Conservation (phyloP, 345 rosid genomes). For the Gossypium bickii region DNA sequence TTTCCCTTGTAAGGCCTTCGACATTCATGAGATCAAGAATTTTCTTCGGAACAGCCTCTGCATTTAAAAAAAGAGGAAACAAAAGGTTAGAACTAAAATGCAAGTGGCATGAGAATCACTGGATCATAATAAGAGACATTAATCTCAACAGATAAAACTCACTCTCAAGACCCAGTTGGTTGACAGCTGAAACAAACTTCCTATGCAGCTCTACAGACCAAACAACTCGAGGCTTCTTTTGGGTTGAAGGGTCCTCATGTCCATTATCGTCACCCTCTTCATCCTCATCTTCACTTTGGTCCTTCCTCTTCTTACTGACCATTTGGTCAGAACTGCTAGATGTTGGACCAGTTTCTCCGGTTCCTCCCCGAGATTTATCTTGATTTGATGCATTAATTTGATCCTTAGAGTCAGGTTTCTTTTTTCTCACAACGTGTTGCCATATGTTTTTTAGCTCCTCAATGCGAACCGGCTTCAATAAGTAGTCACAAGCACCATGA, state of each 20-base stretch:
- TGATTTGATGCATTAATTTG: constrained; percentile 27
- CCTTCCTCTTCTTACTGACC: constrained; percentile 56
- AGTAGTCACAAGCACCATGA: constrained; percentile 88
- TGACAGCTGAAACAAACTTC: constrained; percentile 84
- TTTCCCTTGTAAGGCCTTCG: constrained; percentile 90
- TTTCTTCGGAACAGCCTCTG: constrained; percentile 96
- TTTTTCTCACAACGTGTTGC: constrained; percentile 76
- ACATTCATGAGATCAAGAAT: constrained; percentile 89
- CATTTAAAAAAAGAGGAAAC: constrained; percentile 13
- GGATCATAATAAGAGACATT: constrained; percentile 1
- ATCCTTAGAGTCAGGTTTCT: constrained; percentile 34
- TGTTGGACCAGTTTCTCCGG: constrained; percentile 32
- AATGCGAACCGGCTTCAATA: constrained; percentile 71
- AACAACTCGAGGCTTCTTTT: constrained; percentile 91
- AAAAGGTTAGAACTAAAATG: background rate
- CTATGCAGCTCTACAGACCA: constrained; percentile 82
- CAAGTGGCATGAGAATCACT: background rate
- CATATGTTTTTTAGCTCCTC: constrained; percentile 91
- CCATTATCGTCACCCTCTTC: constrained; percentile 60
- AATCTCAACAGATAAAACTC: constrained; percentile 29
- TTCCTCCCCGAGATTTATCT: constrained; percentile 22
- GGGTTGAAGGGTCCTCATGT: constrained; percentile 47
- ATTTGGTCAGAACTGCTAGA: constrained; percentile 34
- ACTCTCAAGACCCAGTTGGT: constrained; percentile 84
- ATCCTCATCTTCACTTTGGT: constrained; percentile 61